Percentiles rank a stretch among this genome's conserved stretches.
These are phyloP conservation scores for Hypoxylon sp. DNA, from an alignment of 2,329 filamentous ascomycete species.

Conservation along the genomic window DNA sequence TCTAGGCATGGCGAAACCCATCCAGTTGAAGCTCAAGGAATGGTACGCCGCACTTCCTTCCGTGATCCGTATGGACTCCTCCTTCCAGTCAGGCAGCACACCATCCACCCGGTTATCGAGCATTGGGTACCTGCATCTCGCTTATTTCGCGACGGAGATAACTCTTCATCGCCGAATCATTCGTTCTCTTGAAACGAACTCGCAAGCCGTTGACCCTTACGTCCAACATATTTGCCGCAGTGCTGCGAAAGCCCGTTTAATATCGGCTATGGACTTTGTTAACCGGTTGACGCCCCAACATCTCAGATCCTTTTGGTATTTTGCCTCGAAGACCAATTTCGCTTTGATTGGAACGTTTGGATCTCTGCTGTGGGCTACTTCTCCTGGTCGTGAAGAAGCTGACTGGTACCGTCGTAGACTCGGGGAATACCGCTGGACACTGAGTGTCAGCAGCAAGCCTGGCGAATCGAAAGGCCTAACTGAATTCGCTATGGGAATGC, in stretches of 20 bases:
- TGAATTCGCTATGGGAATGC: constrained; percentile 82
- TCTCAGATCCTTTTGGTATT: constrained; percentile 93
- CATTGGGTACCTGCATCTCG: constrained; percentile 86
- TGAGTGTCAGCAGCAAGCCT: constrained; percentile 86
- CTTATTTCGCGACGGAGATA: constrained; percentile 95
- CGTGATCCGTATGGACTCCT: constrained; percentile 75
- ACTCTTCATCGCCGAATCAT: constrained; percentile 93
- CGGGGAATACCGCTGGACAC: constrained; percentile 93
- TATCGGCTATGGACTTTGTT: constrained; percentile 97
- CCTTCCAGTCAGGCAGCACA: constrained; percentile 60
- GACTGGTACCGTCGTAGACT: constrained; percentile 91
- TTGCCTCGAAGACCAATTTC: constrained; percentile 90
- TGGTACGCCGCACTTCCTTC: constrained; percentile 82
- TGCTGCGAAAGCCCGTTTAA: constrained; percentile 92
- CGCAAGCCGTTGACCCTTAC: constrained; percentile 76
- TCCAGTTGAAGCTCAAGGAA: constrained; percentile 85
- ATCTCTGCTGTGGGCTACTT: constrained; percentile 89
- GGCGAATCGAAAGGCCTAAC: constrained; percentile 71
- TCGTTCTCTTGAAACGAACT: constrained; percentile 74
- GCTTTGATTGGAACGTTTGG: constrained; percentile 96
- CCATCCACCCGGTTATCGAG: constrained; percentile 67
- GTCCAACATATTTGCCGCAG: constrained; percentile 93
- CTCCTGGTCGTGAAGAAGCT: constrained; percentile 87
- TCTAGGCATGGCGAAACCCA: constrained; percentile 82
- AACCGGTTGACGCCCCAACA: constrained; percentile 91